Evolutionary conservation across 1,139 yeast genomes (phyloP).

Genomic region (Pneumocystis canis): DNA sequence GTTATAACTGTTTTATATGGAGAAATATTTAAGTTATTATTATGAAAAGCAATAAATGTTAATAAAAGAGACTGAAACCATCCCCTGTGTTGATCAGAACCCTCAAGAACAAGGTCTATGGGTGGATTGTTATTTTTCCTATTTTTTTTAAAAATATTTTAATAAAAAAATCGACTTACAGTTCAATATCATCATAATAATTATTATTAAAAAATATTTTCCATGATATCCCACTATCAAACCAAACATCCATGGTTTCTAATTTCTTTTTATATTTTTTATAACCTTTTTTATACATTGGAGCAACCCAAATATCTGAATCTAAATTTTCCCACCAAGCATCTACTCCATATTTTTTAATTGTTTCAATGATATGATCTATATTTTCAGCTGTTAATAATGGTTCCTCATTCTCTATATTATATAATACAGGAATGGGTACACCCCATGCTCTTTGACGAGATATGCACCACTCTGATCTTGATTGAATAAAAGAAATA

Average conservation of each 20-base stretch:
- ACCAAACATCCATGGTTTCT: conserved; percentile 98
- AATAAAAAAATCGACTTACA: conserved; percentile 32
- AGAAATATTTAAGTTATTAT: conserved; percentile 26
- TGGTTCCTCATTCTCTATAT: conserved; percentile 44
- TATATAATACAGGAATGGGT: conserved; percentile 78
- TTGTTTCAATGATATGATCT: conserved; percentile 37
- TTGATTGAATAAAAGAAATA: conserved; percentile 51
- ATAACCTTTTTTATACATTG: conserved; percentile 28
- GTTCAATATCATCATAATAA: neutral
- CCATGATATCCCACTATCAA: conserved; percentile 96
- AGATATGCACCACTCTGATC: conserved; percentile 96
- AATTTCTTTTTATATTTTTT: conserved; percentile 43
- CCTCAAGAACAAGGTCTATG: conserved; percentile 79
- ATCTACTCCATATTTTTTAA: conserved; percentile 49
- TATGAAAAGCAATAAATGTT: conserved; percentile 44
- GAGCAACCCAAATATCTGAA: conserved; percentile 62
- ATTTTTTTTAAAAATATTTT: conserved; percentile 17
- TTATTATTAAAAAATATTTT: neutral
- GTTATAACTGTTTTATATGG: conserved; percentile 72
- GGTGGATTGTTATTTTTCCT: conserved; percentile 21
- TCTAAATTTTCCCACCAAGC: conserved; percentile 48
- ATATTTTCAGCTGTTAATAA: conserved; percentile 39
- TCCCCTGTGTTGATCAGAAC: conserved; percentile 95
- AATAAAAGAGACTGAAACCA: conserved; percentile 94
- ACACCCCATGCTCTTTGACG: conserved; percentile 98